These are phyloP conservation scores for Thielaviopsis musarum DNA, from an alignment of 2,329 filamentous ascomycete genomes.

Conservation along the genomic window DNA sequence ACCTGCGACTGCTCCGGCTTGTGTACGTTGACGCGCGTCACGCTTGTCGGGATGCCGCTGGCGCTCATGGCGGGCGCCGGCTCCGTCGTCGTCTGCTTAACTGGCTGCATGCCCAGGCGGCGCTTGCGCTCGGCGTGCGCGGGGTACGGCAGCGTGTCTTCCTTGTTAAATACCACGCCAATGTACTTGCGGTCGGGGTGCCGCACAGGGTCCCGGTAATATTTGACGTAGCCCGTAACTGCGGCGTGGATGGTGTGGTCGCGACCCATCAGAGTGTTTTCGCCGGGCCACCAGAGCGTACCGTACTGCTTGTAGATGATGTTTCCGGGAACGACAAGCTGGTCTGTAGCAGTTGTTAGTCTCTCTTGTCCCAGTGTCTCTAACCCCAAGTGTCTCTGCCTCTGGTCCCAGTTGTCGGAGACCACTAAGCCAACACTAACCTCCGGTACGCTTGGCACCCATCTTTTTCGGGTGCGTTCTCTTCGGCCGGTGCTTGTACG, in stretches of 20 bases:
- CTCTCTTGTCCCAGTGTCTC: background rate
- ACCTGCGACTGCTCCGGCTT: slow-evolving; percentile 27
- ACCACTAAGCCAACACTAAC: slow-evolving; percentile 22
- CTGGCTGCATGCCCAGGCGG: slow-evolving; percentile 54
- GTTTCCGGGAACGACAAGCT: slow-evolving; percentile 89
- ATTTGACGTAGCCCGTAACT: slow-evolving; percentile 80
- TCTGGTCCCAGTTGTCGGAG: too few relatives aligned
- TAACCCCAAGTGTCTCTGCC: too few relatives aligned
- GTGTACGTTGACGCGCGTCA: slow-evolving; percentile 25
- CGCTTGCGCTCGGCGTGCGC: slow-evolving; percentile 56
- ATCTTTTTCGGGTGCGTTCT: slow-evolving; percentile 60
- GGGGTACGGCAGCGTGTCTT: slow-evolving; percentile 63
- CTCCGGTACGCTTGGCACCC: slow-evolving; percentile 83
- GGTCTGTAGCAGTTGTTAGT: slow-evolving; percentile 34
- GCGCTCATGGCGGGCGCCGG: slow-evolving; percentile 26
- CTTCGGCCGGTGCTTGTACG: slow-evolving; percentile 47
- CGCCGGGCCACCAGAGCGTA: slow-evolving; percentile 84
- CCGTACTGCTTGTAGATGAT: slow-evolving; percentile 97
- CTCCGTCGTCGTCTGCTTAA: slow-evolving; percentile 18
- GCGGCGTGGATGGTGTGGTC: slow-evolving; percentile 91
- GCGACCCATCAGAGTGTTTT: slow-evolving; percentile 87
- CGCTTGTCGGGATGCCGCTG: slow-evolving; percentile 31
- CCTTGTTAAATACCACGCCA: slow-evolving; percentile 73
- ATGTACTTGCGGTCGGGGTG: slow-evolving; percentile 90
- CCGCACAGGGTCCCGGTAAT: slow-evolving; percentile 72